Evolutionary conservation across 2,329 filamentous ascomycete genomes (phyloP).

Genomic region (Trichoderma lentiforme): DNA sequence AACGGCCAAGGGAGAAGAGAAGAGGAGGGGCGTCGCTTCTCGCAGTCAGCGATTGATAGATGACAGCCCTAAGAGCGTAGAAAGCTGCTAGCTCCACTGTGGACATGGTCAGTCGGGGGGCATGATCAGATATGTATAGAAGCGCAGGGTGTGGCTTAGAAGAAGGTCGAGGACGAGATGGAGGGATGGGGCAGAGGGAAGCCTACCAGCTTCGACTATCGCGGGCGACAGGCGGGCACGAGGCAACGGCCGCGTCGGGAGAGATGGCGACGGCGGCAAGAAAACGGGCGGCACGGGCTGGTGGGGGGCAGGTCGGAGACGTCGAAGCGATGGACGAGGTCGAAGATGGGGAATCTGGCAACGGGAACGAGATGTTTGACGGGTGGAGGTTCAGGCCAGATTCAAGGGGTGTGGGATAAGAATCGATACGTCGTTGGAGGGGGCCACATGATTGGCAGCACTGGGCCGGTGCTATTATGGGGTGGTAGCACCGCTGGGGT

Average conservation of each 20-base stretch:
- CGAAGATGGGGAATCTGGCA: constrained; percentile 22
- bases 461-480: constrained; percentile 22
- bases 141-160: constrained; percentile 14
- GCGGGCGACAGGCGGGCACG: constrained; percentile 21
- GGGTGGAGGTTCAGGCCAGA: constrained; percentile 24
- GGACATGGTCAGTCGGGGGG: constrained; percentile 24
- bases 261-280: constrained; percentile 29
- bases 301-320: constrained; percentile 19
- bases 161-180: constrained; percentile 1
- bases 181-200: constrained; percentile 8
- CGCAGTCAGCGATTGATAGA: constrained; percentile 10
- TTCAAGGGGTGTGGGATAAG: constrained; percentile 23
- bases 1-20: background rate
- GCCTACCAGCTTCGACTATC: constrained; percentile 20
- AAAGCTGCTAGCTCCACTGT: constrained; percentile 19
- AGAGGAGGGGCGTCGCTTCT: background rate
- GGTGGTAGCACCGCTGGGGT: constrained; percentile 21
- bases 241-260: constrained; percentile 25
- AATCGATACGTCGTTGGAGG: constrained; percentile 24
- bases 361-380: constrained; percentile 30
- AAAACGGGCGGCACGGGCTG: constrained; percentile 17
- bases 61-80: constrained; percentile 6
- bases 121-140: constrained; percentile 19
- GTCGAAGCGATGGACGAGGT: constrained; percentile 1
- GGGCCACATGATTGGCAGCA: constrained; percentile 34